Conservation (phyloP, 768 basidiomycete species). For the Leccinum pellstonianum region DNA sequence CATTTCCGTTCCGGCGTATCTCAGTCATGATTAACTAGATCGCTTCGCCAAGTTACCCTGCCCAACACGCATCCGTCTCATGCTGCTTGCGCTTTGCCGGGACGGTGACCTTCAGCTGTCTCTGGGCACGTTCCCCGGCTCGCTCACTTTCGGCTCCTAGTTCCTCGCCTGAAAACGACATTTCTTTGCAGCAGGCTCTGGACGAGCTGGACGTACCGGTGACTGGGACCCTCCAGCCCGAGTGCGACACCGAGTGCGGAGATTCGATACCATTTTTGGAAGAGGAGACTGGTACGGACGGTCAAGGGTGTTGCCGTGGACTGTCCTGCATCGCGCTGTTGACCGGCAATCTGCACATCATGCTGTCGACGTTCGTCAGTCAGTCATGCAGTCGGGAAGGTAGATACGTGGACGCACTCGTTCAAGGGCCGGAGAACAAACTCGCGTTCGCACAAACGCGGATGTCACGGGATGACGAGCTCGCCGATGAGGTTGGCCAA, state of each 20-base stretch:
- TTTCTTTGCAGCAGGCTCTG: not conserved
- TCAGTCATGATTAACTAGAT: too few relatives aligned
- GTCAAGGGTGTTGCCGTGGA: too few relatives aligned
- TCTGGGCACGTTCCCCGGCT: too few relatives aligned
- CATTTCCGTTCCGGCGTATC: too few relatives aligned
- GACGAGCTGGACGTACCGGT: constrained; percentile 15
- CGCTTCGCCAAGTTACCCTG: too few relatives aligned
- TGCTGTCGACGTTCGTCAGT: constrained; percentile 45
- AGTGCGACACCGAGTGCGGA: constrained; percentile 1
- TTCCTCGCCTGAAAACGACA: not conserved
- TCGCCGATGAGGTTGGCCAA: constrained; percentile 61
- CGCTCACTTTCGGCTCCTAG: too few relatives aligned
- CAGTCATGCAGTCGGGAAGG: too few relatives aligned
- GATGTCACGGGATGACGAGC: constrained; percentile 78
- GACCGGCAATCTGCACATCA: constrained; percentile 42
- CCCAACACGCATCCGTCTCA: too few relatives aligned
- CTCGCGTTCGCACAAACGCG: constrained; percentile 79
- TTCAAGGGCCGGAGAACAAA: constrained; percentile 87
- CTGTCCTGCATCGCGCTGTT: too few relatives aligned
- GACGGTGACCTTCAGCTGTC: too few relatives aligned
- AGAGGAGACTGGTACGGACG: too few relatives aligned
- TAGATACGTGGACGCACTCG: constrained; percentile 54
- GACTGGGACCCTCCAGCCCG: constrained; percentile 9
- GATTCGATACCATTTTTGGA: not conserved
- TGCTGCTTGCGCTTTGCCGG: too few relatives aligned